These are phyloP conservation scores for Boletus eberwhitei DNA, from an alignment of 768 basidiomycete genomes.

Conservation along the genomic window DNA sequence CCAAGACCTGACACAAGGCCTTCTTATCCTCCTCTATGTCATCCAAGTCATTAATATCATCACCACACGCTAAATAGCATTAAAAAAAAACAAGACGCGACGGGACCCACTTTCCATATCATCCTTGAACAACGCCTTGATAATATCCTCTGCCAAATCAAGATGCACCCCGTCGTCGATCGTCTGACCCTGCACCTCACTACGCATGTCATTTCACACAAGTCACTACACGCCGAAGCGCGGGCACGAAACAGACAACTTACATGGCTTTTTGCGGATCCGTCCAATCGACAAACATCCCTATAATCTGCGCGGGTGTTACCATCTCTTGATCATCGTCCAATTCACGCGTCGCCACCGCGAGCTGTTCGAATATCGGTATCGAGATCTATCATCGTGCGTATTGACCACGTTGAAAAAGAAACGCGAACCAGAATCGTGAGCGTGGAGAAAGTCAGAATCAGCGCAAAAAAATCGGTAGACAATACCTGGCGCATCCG, in stretches of 20 bases:
- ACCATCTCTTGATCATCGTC: conserved; percentile 78
- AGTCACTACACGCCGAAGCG: background rate
- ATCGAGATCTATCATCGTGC: conserved; percentile 59
- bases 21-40: conserved; percentile 58
- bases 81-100: conserved; percentile 6
- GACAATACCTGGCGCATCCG: conserved; percentile 52
- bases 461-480: background rate
- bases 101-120: conserved; percentile 55
- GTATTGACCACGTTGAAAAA: background rate
- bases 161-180: conserved; percentile 47
- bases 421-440: background rate
- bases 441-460: background rate
- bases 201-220: conserved; percentile 10
- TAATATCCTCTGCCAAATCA: conserved; percentile 52
- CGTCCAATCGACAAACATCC: conserved; percentile 87
- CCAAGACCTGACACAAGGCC: conserved; percentile 58
- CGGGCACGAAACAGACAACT: conserved; percentile 28
- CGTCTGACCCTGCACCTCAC: conserved; percentile 40
- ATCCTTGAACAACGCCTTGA: conserved; percentile 46
- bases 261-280: conserved; percentile 71
- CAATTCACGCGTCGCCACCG: conserved; percentile 54
- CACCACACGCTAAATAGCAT: no score
- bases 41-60: background rate
- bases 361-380: conserved; percentile 59
- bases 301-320: conserved; percentile 63